phyloP scores from a whole-genome alignment of 352 stramenopile genomes.

The Pythium chondricola region DNA sequence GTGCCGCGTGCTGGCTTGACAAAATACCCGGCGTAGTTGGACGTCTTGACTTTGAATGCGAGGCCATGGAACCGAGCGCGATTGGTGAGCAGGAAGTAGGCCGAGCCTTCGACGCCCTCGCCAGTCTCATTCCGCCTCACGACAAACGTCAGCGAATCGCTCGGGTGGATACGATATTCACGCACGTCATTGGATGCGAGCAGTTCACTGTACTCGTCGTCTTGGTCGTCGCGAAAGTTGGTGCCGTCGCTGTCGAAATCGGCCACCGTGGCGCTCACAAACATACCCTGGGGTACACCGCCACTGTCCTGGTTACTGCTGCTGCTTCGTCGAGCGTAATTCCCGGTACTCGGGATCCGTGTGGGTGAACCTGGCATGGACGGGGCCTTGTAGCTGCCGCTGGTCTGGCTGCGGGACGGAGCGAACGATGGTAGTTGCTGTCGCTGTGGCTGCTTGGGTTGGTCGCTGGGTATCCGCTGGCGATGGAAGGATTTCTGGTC shows the following conservation, averaged over 20 bases:
- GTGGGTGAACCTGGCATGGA: neutral
- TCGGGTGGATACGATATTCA: slow-evolving; percentile 14
- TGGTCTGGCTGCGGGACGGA: neutral
- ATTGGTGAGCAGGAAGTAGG: slow-evolving; percentile 62
- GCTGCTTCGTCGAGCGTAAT: neutral
- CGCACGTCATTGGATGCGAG: slow-evolving; percentile 8
- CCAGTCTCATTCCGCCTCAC: slow-evolving; percentile 1
- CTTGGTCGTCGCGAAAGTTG: no score
- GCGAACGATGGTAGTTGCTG: neutral
- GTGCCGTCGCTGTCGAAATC: slow-evolving; percentile 15
- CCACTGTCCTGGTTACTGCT: neutral
- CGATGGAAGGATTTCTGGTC: neutral
- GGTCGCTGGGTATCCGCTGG: neutral
- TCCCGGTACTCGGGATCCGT: no score
- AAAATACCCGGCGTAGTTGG: slow-evolving; percentile 68
- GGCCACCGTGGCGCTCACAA: neutral
- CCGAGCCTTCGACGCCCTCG: slow-evolving; percentile 26
- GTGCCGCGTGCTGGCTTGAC: slow-evolving; percentile 66
- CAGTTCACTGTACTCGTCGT: slow-evolving; percentile 1
- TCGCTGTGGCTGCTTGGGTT: neutral
- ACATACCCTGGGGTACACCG: neutral
- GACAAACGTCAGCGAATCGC: slow-evolving; percentile 4
- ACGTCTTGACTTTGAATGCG: slow-evolving; percentile 75
- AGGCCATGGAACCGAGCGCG: slow-evolving; percentile 40
- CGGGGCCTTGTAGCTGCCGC: neutral